phyloP scores from a whole-genome alignment of 257 asterid genomes.

The Verbascum thapsus region DNA sequence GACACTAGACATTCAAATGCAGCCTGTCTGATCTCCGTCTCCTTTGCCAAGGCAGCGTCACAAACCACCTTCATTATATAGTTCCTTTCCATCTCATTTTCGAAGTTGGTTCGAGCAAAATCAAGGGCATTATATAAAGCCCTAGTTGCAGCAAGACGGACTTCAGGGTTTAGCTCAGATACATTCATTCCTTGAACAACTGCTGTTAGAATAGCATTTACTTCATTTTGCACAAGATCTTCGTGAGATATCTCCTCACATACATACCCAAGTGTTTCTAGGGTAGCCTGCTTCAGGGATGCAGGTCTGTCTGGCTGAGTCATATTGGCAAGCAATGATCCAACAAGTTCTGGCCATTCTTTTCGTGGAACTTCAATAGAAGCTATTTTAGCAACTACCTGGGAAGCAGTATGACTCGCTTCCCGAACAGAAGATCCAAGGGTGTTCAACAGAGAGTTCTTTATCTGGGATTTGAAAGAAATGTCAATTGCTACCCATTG shows the following conservation, averaged over 20 bases:
- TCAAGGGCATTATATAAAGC: slow-evolving; percentile 87
- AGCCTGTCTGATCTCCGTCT: slow-evolving; percentile 74
- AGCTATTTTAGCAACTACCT: slow-evolving; percentile 85
- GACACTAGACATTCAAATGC: slow-evolving; percentile 88
- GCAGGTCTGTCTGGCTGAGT: slow-evolving; percentile 63
- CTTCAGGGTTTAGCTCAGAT: slow-evolving; percentile 61
- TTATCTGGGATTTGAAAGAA: slow-evolving; percentile 65
- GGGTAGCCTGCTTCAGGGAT: slow-evolving; percentile 69
- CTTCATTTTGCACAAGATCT: slow-evolving; percentile 81
- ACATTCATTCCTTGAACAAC: slow-evolving; percentile 84
- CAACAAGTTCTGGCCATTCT: slow-evolving; percentile 89
- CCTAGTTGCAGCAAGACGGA: slow-evolving; percentile 79
- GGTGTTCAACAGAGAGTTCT: slow-evolving; percentile 57
- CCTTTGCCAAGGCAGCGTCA: slow-evolving; percentile 73
- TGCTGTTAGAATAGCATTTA: slow-evolving; percentile 77
- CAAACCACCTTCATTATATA: slow-evolving; percentile 84
- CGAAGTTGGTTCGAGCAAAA: slow-evolving; percentile 88
- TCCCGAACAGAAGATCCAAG: slow-evolving; percentile 67
- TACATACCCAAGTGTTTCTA: slow-evolving; percentile 84
- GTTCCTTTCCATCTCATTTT: slow-evolving; percentile 79
- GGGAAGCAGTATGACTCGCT: slow-evolving; percentile 82
- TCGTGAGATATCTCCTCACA: slow-evolving; percentile 84
- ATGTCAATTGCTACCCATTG: slow-evolving; percentile 69
- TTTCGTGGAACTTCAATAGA: slow-evolving; percentile 75
- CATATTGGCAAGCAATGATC: slow-evolving; percentile 64